Base-by-base conservation (phyloP, 2,329 filamentous ascomycete species). In the Zymoseptoria brevis region DNA sequence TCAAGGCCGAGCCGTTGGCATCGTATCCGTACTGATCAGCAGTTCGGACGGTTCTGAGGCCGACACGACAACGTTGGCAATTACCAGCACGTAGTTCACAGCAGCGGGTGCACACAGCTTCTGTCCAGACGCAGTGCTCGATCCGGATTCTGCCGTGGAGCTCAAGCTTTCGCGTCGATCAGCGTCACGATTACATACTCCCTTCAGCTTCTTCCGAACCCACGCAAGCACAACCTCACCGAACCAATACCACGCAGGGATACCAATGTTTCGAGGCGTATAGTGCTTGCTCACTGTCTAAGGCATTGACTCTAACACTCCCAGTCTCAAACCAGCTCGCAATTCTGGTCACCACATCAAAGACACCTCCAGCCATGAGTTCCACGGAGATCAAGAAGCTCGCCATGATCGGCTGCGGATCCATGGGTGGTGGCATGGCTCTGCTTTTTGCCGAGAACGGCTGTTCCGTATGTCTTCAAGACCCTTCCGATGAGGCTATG, bases 371-470 rank as follows among this genome's bases (percentile, higher is more conserved):
- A 21, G n/a, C n/a, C 22, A 51, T 51, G 19, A 21, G n/a, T 21
- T 7, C 49, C 26, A 65, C 66, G 7, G 67, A 72, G 7, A 69
- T 73, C 62, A 69, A 68, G 60, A 70, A 68, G 76, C 71, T 85
- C 61, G 81, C 80, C 55, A 81, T 84, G 74, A 78, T 84, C 48
- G 82, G 81, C 21, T 81, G 78, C 19, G 82, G 82, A 4, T 80
- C 77, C 64, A 86, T 85, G 81, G 83, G 83, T n/a, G 79, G 78
- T 3, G 81, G 79, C 59, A 81, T 86, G 77, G 76, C 81, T 8
- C 72, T 86, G 13, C 75, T 85, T 3, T 81, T 84, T 60, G 82
- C 82, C 16, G 83, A 86, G 63, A 74, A 81, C 52, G 81, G 78
- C 30, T 72, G 81, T 29, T 72, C 80, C 21, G 79, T 86, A n/a